Conservation (phyloP, 768 basidiomycete genomes). For the Russula compacta region DNA sequence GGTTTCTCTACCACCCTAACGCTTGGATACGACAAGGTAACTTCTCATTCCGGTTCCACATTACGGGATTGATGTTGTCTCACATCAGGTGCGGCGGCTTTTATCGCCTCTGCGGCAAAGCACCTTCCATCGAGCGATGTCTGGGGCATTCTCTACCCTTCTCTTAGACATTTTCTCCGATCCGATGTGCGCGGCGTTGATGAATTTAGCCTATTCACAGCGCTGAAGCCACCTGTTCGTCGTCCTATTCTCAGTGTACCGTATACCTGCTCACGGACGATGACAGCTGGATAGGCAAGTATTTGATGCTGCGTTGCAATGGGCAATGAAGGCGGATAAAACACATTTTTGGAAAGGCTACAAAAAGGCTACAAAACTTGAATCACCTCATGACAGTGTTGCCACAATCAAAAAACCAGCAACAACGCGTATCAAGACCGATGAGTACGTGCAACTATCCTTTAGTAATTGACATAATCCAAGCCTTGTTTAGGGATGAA, state of each 20-base stretch:
- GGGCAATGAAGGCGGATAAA: conserved; percentile 82
- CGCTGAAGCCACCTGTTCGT: conserved; percentile 72
- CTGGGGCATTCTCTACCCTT: conserved; percentile 96
- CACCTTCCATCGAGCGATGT: conserved; percentile 81
- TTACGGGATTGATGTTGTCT: neutral
- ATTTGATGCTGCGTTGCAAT: conserved; percentile 76
- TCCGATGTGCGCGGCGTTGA: conserved; percentile 72
- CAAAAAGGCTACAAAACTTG: conserved; percentile 41
- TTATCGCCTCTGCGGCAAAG: conserved; percentile 78
- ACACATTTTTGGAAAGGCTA: conserved; percentile 69
- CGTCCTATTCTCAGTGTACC: neutral
- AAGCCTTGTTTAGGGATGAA: conserved; percentile 53
- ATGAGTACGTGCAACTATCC: conserved; percentile 61
- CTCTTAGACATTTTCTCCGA: conserved; percentile 74
- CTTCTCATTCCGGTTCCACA: neutral
- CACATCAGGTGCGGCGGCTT: conserved; percentile 65
- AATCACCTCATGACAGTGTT: conserved; percentile 67
- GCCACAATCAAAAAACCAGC: conserved; percentile 50
- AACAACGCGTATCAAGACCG: conserved; percentile 47
- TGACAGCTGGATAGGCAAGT: conserved; percentile 54
- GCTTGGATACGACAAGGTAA: conserved; percentile 90
- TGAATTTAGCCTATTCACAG: conserved; percentile 62
- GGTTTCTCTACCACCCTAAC: conserved; percentile 93
- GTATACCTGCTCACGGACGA: neutral
- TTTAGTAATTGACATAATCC: neutral